Conservation (phyloP, 2,329 filamentous ascomycete genomes). For the Talaromyces sp. region DNA sequence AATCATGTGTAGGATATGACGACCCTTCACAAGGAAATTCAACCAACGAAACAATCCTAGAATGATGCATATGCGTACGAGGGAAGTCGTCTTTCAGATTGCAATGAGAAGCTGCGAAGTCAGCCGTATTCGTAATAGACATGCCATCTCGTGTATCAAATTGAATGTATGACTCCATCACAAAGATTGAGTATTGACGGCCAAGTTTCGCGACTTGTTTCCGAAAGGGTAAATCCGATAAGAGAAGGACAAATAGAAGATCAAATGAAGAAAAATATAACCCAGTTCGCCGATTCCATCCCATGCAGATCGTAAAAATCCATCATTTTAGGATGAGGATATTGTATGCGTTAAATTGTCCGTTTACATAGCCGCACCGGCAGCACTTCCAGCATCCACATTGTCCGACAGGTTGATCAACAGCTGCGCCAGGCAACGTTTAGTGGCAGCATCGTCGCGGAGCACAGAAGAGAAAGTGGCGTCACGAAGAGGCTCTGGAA, state of each 20-base stretch:
- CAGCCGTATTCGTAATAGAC: not conserved
- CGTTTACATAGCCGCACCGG: slow-evolving; percentile 37
- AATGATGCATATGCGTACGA: slow-evolving; percentile 23
- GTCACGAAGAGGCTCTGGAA: slow-evolving; percentile 97
- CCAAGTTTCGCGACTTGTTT: not conserved
- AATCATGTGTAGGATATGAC: slow-evolving; percentile 25
- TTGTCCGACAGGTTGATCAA: slow-evolving; percentile 95
- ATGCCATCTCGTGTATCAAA: not conserved
- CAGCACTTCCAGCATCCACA: slow-evolving; percentile 55
- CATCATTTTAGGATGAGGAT: slow-evolving; percentile 30
- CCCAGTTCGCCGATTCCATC: slow-evolving; percentile 41
- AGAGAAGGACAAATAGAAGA: slow-evolving; percentile 16
- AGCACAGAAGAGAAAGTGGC: slow-evolving; percentile 96
- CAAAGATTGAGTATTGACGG: not conserved
- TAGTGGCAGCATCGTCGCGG: slow-evolving; percentile 93
- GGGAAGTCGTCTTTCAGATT: slow-evolving; percentile 6
- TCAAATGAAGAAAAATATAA: slow-evolving; percentile 27
- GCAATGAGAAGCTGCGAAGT: not conserved
- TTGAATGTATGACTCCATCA: not conserved
- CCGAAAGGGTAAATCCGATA: not conserved
- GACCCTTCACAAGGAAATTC: slow-evolving; percentile 35
- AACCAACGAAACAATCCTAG: slow-evolving; percentile 28
- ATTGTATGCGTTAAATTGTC: slow-evolving; percentile 31
- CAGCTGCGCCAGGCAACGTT: slow-evolving; percentile 94
- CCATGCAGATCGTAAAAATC: slow-evolving; percentile 40